Evolutionary conservation across 306 rosid species (phyloP), one percentile per base, ranked within the genome.

Genomic region (Gillenia trifoliata): DNA sequence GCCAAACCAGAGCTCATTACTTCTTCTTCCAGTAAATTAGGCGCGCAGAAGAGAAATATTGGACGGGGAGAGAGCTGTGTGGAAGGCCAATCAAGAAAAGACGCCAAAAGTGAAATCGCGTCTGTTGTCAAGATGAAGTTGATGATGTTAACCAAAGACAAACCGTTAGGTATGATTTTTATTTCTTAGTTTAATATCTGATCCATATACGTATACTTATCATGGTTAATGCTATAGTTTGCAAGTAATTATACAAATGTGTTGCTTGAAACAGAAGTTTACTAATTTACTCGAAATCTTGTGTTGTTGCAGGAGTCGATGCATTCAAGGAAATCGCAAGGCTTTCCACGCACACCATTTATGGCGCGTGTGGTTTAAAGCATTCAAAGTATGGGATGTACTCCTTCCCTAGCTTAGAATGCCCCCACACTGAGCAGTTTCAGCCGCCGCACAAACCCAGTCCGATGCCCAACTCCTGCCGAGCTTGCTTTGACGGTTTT

Each of bases 41-140:
- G 67, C 33, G 4, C 3, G 28, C 43, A 30, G 9, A 60, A 41
- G 59, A 60, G 61, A 68, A 82, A 66, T 17, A 70, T 56, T 41
- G 65, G 77, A 30, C 50, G 72, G 25, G 77, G 65, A 59, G 77
- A 67, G 70, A 78, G 41, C 56, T 57, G 6, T 12, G 56, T 69
- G 50, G 65, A 80, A 60, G 74, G 68, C 64, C 75, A 75, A 57
- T 70, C 66, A 1, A 68, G 68, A 66, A 77, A 75, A n/a, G 57
- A 38, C 47, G 79, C 84, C 23, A 92, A 92, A 84, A 77, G 85
- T 22, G 89, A 87, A 83, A 92, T 92, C 75, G 85, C 72, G 76
- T 82, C 90, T 73, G 86, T 92, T 71, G 98, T 92, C 66, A 92
- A 92, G 85, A 84, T 80, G 65, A 90, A 88, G 77, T 78, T 88